Evolutionary conservation across 345 rosid species (phyloP), one percentile per base, ranked within the genome.

Genomic region (Noccaea bulbosa): DNA sequence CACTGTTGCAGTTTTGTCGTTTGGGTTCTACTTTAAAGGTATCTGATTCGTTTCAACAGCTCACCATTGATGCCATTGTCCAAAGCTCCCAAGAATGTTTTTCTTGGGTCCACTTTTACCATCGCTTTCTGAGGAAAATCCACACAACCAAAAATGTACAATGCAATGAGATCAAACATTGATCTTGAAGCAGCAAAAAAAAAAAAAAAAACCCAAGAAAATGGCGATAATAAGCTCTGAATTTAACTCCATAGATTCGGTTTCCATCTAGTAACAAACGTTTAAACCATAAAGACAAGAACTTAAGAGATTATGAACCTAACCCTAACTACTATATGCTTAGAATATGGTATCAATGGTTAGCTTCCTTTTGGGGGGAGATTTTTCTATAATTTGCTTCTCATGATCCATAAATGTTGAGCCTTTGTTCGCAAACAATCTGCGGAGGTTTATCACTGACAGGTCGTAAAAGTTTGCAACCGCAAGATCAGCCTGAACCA

Each of bases 401-500:
- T 93, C 91, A 41, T 74, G 72, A 64, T 91, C 97, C 99, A 93
- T 93, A 81, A 93, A 93, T 14, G 85, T 76, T 4, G 90, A 91
- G 16, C 95, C 97, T 82, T 82, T 93, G 83, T 91, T 86, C 0
- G 96, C 97, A 58, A 84, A 93, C 69, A 93, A 81, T 76, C 99
- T 87, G 53, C 94, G 75, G 2, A 93, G 91, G 77, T 93, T 91
- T 56, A 93, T 93, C 78, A 93, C 97, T 0, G 97, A 93, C 46
- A 93, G 92, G 73, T 91, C 97, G 40, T 84, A 87, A 71, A 86
- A 86, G 82, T 83, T 83, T 1, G 85, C 88, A 7, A 91, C 87
- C 2, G 97, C 86, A 56, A 93, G 92, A 78, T 93, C 98, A 32
- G 98, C 98, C 76, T 93, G 98, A 77, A 78, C 97, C 78, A 93